Base-by-base conservation (phyloP, 2,329 filamentous ascomycete genomes). In the Leptographium radiaticola region DNA sequence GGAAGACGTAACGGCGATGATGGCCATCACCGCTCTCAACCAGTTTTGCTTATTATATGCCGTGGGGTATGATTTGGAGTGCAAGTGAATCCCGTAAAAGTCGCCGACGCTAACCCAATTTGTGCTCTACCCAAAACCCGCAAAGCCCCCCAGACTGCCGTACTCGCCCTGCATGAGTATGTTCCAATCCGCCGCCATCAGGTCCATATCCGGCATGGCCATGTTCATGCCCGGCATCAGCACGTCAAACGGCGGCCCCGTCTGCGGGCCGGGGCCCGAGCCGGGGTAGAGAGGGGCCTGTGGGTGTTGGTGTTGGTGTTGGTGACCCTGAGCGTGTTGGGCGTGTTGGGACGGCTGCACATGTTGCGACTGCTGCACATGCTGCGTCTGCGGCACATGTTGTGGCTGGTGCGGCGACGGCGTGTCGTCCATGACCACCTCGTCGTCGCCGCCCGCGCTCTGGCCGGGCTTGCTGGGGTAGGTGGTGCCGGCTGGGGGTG, bases 131-230 rank as follows among this genome's bases (percentile, higher is more conserved):
- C 34, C 34, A 8, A 10, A 36, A 13, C 25, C 25, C 8, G 49
- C 50, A 42, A 53, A 59, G 4, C 16, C 60, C 16, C 59, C 48
- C 13, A 20, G 44, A 42, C 58, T 57, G 47, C 58, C 66, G 54
- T 72, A 72, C 53, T 57, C 55, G 43, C 54, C 54, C 40, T 73
- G 70, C 60, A 76, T 67, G 51, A 76, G 63, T 40, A 71, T 71
- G 33, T 68, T 70, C 74, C 74, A 77, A 59, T 77, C 73, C 72
- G 76, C 72, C 34, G 71, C 59, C 1, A 59, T 61, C 47, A 66
- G 60, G 44, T 66, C 66, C 47, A 65, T 52, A 7, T 56, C 59
- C 30, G 55, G 59, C 5, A 58, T 54, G 16, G 40, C 49, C 48
- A 58, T 60, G 45, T 62, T 48, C 12, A 25, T 12, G 13, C 18